Evolutionary conservation across 164 flowering plant species (phyloP).

Genomic region (Paratinospora sagittata): DNA sequence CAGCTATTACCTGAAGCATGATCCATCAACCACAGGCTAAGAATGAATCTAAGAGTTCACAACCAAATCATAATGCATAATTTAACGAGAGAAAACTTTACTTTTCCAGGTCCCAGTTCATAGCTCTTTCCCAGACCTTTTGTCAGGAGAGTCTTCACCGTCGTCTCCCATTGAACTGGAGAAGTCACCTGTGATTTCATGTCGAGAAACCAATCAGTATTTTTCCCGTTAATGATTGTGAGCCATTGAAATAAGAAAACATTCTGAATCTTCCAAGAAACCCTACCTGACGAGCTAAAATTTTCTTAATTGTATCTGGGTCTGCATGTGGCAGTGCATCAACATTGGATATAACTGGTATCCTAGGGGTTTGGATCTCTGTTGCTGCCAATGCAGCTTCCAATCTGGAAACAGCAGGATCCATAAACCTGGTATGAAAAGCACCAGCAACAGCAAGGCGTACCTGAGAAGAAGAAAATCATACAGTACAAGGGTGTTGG

Average conservation of each 20-base stretch:
- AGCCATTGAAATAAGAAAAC: neutral
- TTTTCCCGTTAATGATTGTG: neutral
- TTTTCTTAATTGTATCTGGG: constrained; percentile 81
- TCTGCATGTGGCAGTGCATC: constrained; percentile 95
- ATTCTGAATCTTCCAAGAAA: neutral
- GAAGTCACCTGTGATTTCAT: constrained; percentile 64
- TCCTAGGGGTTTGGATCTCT: constrained; percentile 69
- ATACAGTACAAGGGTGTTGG: neutral
- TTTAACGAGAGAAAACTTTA: constrained; percentile 15
- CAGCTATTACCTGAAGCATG: constrained; percentile 77
- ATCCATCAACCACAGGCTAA: constrained; percentile 6
- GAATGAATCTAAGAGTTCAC: neutral
- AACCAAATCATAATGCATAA: neutral
- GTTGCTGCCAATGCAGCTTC: constrained; percentile 90
- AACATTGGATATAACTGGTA: constrained; percentile 97
- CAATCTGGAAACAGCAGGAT: constrained; percentile 93
- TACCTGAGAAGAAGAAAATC: constrained; percentile 40
- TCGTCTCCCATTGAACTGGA: constrained; percentile 96
- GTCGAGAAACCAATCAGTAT: neutral
- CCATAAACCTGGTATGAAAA: constrained; percentile 94
- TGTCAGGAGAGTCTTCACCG: constrained; percentile 66
- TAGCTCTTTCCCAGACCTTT: constrained; percentile 78
- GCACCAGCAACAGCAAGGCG: constrained; percentile 99
- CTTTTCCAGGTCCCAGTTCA: constrained; percentile 99
- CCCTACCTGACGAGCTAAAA: constrained; percentile 84